Percentiles rank a stretch among this genome's conserved stretches.
These are phyloP conservation scores for Eryngium alpinum DNA, from an alignment of 140 eudicot genomes.

Conservation along the genomic window DNA sequence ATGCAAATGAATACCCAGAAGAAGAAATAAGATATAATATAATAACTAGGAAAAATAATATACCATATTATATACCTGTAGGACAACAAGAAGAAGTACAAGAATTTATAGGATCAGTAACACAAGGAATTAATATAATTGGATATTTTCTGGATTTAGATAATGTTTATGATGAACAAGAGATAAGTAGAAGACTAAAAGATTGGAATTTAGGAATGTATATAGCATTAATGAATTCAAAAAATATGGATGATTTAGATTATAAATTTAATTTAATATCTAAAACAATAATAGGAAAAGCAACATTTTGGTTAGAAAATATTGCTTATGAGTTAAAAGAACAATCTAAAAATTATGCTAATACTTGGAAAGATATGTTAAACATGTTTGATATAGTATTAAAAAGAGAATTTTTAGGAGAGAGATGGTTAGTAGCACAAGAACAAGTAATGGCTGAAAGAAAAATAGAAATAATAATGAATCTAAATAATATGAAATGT, in stretches of 20 bases:
- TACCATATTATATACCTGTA: neutral
- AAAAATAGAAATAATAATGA: neutral
- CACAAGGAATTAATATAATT: neutral
- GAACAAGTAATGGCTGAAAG: neutral
- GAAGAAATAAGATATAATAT: neutral
- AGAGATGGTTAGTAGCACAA: neutral
- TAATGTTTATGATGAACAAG: neutral
- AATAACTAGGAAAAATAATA: neutral
- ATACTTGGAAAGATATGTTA: neutral
- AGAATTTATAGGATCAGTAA: neutral
- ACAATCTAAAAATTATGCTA: neutral
- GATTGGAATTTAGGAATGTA: neutral
- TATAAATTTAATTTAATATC: neutral
- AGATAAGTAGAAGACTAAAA: neutral
- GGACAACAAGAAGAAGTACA: neutral
- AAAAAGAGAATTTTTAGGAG: conserved; percentile 1
- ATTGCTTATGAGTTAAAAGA: neutral
- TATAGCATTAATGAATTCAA: neutral
- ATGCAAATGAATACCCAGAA: neutral
- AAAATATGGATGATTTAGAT: neutral
- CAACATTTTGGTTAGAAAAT: neutral
- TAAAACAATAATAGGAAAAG: neutral
- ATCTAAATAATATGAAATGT: neutral
- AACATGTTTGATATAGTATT: neutral
- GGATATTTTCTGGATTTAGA: neutral